Percentiles rank a stretch among this genome's conserved stretches.
Conservation (phyloP, 768 basidiomycete species). For the Fomitopsis serialis region DNA sequence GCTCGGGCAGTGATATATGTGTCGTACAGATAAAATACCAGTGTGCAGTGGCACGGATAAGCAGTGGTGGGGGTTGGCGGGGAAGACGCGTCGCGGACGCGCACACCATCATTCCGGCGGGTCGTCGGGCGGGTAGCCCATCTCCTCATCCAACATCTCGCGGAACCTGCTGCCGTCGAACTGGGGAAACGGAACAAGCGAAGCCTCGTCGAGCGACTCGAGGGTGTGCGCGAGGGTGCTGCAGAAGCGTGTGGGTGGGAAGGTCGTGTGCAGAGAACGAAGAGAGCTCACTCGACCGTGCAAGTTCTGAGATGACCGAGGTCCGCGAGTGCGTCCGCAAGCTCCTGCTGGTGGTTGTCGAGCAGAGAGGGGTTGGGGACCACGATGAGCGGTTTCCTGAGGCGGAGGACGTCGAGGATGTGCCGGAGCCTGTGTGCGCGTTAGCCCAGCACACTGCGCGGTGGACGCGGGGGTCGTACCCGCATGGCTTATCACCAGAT, state of each 20-base stretch:
- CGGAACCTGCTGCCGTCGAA: constrained; percentile 67
- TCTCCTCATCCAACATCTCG: constrained; percentile 65
- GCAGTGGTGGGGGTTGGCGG: constrained; percentile 3
- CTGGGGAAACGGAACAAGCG: constrained; percentile 54
- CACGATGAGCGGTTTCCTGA: constrained; percentile 73
- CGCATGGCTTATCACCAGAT: constrained; percentile 90
- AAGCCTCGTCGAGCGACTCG: constrained; percentile 36
- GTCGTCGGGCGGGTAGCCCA: constrained; percentile 50
- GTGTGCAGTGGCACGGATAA: neutral
- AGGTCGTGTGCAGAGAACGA: neutral
- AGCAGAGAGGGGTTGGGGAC: constrained; percentile 86
- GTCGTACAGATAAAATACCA: neutral
- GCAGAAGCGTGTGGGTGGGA: constrained; percentile 2
- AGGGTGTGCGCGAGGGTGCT: constrained; percentile 58
- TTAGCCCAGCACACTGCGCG: neutral
- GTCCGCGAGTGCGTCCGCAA: constrained; percentile 62
- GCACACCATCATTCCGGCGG: neutral
- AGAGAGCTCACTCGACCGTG: constrained; percentile 48
- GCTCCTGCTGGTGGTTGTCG: constrained; percentile 90
- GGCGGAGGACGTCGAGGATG: constrained; percentile 80
- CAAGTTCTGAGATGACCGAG: constrained; percentile 55
- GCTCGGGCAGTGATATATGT: neutral
- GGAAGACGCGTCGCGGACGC: neutral
- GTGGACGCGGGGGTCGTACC: constrained; percentile 39
- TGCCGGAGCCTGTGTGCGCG: constrained; percentile 71